Percentiles rank a stretch among this genome's conserved stretches.
Conservation (phyloP, 257 asterid genomes). For the Solanum pinnatisectum region DNA sequence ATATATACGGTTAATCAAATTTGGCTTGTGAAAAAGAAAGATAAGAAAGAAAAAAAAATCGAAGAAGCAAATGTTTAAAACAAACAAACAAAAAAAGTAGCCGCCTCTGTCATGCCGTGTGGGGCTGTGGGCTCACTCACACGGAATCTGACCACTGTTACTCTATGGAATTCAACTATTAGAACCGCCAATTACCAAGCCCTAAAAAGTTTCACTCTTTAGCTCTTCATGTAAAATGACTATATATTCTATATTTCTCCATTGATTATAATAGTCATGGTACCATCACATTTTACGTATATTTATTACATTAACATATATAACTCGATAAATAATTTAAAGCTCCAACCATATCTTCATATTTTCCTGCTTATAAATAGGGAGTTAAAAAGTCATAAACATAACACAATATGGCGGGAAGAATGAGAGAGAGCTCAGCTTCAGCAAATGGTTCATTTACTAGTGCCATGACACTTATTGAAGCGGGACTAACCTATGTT, state of each 20-base stretch:
- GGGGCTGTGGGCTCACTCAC: too few species aligned
- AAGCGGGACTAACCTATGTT: conserved; percentile 21
- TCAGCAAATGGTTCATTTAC: conserved; percentile 15
- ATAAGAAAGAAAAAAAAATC: too few species aligned
- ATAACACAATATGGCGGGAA: not conserved
- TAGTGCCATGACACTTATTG: conserved; percentile 24
- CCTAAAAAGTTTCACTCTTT: not conserved
- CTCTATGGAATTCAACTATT: not conserved
- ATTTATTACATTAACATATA: not conserved
- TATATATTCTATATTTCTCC: not conserved
- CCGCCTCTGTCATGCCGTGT: not conserved
- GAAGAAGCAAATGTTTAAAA: too few species aligned
- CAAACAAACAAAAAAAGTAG: too few species aligned
- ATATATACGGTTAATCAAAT: too few species aligned
- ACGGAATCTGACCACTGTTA: not conserved
- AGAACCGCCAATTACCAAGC: not conserved
- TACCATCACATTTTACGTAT: not conserved
- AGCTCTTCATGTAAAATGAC: not conserved
- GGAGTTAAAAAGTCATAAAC: not conserved
- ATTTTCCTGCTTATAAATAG: not conserved
- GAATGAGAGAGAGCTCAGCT: not conserved
- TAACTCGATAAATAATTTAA: not conserved
- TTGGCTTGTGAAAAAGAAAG: too few species aligned
- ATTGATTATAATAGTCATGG: not conserved
- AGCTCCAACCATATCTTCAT: not conserved